These are phyloP conservation scores for Chlorella sorokiniana DNA, from an alignment of 139 green algal genomes.

Conservation along the genomic window DNA sequence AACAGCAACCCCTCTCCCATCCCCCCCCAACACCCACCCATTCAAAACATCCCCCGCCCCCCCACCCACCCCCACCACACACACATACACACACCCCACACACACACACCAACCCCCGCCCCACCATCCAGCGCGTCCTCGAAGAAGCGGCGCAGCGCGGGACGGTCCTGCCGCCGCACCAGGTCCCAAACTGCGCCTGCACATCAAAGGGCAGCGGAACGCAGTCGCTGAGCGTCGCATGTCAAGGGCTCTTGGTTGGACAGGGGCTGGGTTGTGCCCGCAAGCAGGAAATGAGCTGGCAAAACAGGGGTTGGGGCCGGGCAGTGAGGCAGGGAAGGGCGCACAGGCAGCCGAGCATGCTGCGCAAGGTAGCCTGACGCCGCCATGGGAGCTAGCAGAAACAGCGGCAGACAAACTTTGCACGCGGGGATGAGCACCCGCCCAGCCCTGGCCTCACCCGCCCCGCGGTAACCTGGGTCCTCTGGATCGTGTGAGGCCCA, in stretches of 20 bases:
- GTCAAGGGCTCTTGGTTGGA: neutral
- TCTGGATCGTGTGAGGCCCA: constrained; percentile 32
- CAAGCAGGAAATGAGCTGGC: neutral
- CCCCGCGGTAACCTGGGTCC: constrained; percentile 21
- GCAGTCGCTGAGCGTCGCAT: neutral
- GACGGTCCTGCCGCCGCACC: constrained; percentile 55
- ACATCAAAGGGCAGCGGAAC: neutral
- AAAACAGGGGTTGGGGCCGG: too few relatives aligned
- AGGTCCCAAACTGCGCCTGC: constrained; percentile 90
- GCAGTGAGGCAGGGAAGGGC: too few relatives aligned
- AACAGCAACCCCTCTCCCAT: too few relatives aligned
- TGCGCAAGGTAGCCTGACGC: too few relatives aligned
- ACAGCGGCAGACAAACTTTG: too few relatives aligned
- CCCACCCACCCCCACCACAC: neutral
- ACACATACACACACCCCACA: neutral
- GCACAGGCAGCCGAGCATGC: too few relatives aligned
- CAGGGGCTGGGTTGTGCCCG: neutral
- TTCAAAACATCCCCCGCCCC: too few relatives aligned
- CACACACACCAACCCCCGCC: neutral
- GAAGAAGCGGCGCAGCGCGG: constrained; percentile 54
- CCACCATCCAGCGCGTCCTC: neutral
- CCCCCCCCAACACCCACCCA: too few relatives aligned
- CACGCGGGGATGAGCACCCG: neutral
- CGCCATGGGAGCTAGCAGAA: too few relatives aligned
- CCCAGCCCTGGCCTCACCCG: neutral